phyloP scores from a whole-genome alignment of 2,329 filamentous ascomycete genomes.

The Sclerotinia spermophila region DNA sequence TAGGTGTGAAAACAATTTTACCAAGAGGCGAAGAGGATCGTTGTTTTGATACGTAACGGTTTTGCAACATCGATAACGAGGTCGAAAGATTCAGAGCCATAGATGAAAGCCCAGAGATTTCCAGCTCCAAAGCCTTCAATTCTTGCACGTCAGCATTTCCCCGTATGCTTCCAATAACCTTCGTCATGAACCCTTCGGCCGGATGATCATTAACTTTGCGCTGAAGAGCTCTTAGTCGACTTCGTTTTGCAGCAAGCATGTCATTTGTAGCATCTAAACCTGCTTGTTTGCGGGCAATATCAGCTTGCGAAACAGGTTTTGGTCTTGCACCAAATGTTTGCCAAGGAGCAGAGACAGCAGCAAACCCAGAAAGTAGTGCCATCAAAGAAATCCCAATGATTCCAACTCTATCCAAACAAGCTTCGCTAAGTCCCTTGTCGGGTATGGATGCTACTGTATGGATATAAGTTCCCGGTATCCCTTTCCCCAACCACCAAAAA shows the following conservation, averaged over 20 bases:
- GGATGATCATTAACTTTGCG: slow-evolving; percentile 52
- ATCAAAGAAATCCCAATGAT: slow-evolving; percentile 83
- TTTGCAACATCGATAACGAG: slow-evolving; percentile 60
- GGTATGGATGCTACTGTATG: slow-evolving; percentile 44
- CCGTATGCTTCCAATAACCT: slow-evolving; percentile 68
- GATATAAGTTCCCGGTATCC: slow-evolving; percentile 53
- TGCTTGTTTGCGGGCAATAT: slow-evolving; percentile 72
- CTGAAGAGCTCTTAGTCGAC: slow-evolving; percentile 66
- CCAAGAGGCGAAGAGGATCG: slow-evolving; percentile 66
- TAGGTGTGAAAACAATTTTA: slow-evolving; percentile 56
- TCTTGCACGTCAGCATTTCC: slow-evolving; percentile 58
- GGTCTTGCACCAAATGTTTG: slow-evolving; percentile 69
- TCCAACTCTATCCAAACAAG: slow-evolving; percentile 66
- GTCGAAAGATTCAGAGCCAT: slow-evolving; percentile 71
- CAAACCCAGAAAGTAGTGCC: slow-evolving; percentile 84
- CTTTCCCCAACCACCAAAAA: slow-evolving; percentile 73
- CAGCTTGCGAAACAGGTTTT: slow-evolving; percentile 65
- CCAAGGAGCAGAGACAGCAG: slow-evolving; percentile 84
- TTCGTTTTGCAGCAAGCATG: slow-evolving; percentile 72
- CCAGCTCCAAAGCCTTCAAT: slow-evolving; percentile 62
- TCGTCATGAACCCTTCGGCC: slow-evolving; percentile 62
- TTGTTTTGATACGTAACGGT: slow-evolving; percentile 59
- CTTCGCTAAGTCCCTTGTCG: slow-evolving; percentile 39
- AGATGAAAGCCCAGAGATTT: slow-evolving; percentile 74
- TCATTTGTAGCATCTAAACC: slow-evolving; percentile 76